These are phyloP conservation scores for Remersonia thermophila DNA, from an alignment of 2,329 filamentous ascomycete species.

Conservation along the genomic window DNA sequence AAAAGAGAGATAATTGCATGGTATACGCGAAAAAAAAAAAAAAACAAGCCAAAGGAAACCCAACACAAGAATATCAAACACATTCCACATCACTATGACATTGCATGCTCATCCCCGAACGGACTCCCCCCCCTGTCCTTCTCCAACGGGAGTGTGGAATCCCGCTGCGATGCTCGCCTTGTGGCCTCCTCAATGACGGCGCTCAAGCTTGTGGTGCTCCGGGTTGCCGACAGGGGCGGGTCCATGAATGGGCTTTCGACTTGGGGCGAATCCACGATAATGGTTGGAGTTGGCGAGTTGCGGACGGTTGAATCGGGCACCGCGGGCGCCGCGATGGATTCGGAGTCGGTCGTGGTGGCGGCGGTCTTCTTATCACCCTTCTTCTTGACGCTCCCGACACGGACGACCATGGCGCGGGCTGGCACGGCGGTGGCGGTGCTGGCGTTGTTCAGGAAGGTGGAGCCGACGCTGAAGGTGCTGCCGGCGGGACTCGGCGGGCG, in stretches of 20 bases:
- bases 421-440: constrained; percentile 44
- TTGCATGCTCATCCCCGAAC: constrained; percentile 47
- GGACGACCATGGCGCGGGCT: constrained; percentile 47
- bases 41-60: too few species aligned
- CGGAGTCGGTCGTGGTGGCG: constrained; percentile 18
- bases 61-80: too few species aligned
- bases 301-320: constrained; percentile 17
- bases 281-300: constrained; percentile 34
- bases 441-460: constrained; percentile 55
- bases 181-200: constrained; percentile 44
- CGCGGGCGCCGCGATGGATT: constrained; percentile 14
- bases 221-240: constrained; percentile 27
- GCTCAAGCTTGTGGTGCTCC: constrained; percentile 37
- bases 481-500: constrained; percentile 40
- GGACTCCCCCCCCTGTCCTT: constrained; percentile 32
- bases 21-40: too few species aligned
- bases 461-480: constrained; percentile 54
- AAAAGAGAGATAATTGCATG: not conserved
- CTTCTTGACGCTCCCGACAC: constrained; percentile 43
- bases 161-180: constrained; percentile 27
- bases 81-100: constrained; percentile 14
- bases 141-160: constrained; percentile 20
- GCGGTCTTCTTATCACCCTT: constrained; percentile 18
- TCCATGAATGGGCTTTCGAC: constrained; percentile 43
- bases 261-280: constrained; percentile 37